Conservation (phyloP, 2,329 filamentous ascomycete genomes). For the Ophiostoma novo-ulmi region DNA sequence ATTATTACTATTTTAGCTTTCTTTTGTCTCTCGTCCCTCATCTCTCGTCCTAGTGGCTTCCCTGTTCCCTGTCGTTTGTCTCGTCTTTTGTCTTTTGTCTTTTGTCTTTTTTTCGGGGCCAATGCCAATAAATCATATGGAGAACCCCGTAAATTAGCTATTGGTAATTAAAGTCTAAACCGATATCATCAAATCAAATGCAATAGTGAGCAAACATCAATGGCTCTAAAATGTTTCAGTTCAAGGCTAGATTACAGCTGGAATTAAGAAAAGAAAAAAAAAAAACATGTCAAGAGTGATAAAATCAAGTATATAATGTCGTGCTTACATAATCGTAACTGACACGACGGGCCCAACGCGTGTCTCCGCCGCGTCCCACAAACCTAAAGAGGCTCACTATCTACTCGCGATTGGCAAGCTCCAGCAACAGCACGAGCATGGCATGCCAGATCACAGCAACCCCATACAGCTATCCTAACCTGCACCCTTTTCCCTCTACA, state of each 20-base stretch:
- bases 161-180: background rate
- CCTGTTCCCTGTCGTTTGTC: background rate
- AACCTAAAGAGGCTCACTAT: background rate
- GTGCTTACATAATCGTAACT: background rate
- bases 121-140: slow-evolving; percentile 4
- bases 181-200: background rate
- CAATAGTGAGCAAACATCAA: background rate
- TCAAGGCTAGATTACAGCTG: background rate
- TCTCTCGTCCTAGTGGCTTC: no score
- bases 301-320: background rate
- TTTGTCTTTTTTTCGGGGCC: background rate
- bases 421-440: background rate
- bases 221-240: background rate
- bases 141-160: slow-evolving; percentile 5
- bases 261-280: background rate
- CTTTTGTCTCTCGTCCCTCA: background rate
- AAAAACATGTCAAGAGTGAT: background rate
- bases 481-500: background rate
- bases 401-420: background rate
- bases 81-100: background rate
- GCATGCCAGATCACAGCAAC: no score
- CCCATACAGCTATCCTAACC: no score
- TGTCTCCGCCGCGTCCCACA: background rate
- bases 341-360: background rate
- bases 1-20: background rate